Conservation (phyloP, 2,329 filamentous ascomycete genomes). For the Teratosphaeria pseudoeucalypti region DNA sequence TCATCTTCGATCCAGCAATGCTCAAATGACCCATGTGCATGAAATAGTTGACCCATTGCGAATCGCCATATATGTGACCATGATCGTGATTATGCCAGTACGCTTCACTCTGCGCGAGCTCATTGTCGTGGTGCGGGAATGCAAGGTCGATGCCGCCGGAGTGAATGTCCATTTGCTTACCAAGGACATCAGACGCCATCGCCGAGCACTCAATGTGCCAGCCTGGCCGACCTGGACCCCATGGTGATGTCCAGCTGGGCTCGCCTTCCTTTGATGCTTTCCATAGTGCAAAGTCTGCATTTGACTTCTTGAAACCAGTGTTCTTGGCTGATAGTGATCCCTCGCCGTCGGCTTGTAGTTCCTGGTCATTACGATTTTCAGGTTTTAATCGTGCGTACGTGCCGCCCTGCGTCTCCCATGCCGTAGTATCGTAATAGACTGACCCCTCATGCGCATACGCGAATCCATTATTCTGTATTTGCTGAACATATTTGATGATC, state of each 20-base stretch:
- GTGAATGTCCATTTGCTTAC: slow-evolving; percentile 79
- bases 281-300: slow-evolving; percentile 86
- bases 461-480: slow-evolving; percentile 74
- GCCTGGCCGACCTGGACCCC: slow-evolving; percentile 79
- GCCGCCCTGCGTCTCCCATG: slow-evolving; percentile 77
- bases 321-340: slow-evolving; percentile 55
- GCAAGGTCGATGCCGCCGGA: slow-evolving; percentile 84
- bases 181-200: slow-evolving; percentile 86
- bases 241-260: slow-evolving; percentile 78
- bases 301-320: slow-evolving; percentile 57
- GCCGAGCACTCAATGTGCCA: slow-evolving; percentile 98
- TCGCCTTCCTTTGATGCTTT: slow-evolving; percentile 87
- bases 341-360: slow-evolving; percentile 78
- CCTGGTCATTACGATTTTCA: slow-evolving; percentile 73
- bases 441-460: slow-evolving; percentile 63
- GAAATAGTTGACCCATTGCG: slow-evolving; percentile 91
- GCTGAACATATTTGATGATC: slow-evolving; percentile 76
- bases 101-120: slow-evolving; percentile 82
- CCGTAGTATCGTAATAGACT: slow-evolving; percentile 84
- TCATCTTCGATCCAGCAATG: slow-evolving; percentile 91
- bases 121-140: slow-evolving; percentile 90
- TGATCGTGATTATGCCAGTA: slow-evolving; percentile 46
- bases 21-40: slow-evolving; percentile 88
- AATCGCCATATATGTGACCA: slow-evolving; percentile 17
- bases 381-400: slow-evolving; percentile 77